Evolutionary conservation across 306 rosid genomes (phyloP), one percentile per base, ranked within the genome.

Genomic region (Calophaca sinica): DNA sequence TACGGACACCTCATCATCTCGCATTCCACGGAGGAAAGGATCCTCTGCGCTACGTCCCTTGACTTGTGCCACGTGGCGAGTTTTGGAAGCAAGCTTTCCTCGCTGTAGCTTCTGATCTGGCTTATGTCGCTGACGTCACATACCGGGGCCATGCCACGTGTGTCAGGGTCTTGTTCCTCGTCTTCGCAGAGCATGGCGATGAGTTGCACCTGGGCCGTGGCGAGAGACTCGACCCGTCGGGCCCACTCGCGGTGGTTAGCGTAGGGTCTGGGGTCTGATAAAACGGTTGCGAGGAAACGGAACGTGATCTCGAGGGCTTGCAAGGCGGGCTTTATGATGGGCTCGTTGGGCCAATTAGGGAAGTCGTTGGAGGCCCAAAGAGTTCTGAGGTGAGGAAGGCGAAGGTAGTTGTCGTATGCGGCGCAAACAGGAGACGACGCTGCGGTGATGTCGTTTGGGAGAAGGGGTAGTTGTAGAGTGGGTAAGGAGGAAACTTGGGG

Each of bases 301-400:
- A 94, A 91, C 14, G 98, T 84, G 53, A 91, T 88, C 68, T 94
- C 98, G 3, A 94, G 73, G 5, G 89, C 97, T 5, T 88, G 92
- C 4, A 94, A 33, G 7, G 93, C 87, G 53, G 98, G 98, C 54
- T 88, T 94, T 39, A 90, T 4, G 33, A 91, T 36, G 2, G 96
- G 79, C 82, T 94, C 91, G 84, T 72, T 88, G 62, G 80, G n/a
- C 98, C 98, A 94, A 0, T 7, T 36, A 0, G 93, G 91, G 10
- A 91, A 94, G 3, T 83, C 84, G 38, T 42, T 46, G 4, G 87
- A 62, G 78, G 70, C 82, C 97, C 98, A 94, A 0, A 91, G 84
- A 52, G 51, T 62, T 49, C 88, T 78, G 32, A 94, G 88, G 31
- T 90, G 86, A 5, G 92, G 91, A 4, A 94, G 88, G 45, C 87